Evolutionary conservation across 2,329 filamentous ascomycete genomes (phyloP), one percentile per base, ranked within the genome.

Genomic region (Venturia pyrina): DNA sequence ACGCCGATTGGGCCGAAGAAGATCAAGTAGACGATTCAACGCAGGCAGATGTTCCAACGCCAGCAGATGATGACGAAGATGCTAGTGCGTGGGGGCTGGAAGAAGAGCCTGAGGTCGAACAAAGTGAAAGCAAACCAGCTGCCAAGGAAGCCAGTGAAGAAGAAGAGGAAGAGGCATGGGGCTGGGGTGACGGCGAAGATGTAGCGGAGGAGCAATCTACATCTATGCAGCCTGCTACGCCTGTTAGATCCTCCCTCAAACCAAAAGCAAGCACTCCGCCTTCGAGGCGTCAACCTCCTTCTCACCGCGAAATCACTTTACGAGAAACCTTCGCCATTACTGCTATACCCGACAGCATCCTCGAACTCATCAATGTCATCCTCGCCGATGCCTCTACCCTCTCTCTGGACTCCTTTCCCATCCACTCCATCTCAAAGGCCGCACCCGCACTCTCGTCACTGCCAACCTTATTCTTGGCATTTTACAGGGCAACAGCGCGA

Each of bases 321-420:
- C 89, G 83, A 68, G 95, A 99, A 77, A 89, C 84, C 1, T 99
- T 96, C 75, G 90, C 87, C 67, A 89, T 96, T 63, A 97, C 93
- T 0, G 89, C 89, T 2, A 89, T 97, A 74, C 93, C 95, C 0
- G 88, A 91, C 68, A 85, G 87, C 4, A 86, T 98, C 15, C 80
- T 93, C 24, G 81, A 85, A 21, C 81, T 90, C 37, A 85, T 93
- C 64, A 78, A 81, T 84, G 68, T 78, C 61, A 74, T 79, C 8
- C 72, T 82, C 67, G 68, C 73, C 57, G 76, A 81, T 66, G 76
- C 81, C 50, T 71, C 84, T 11, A 81, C 79, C 0, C 77, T 93
- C 60, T 85, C 85, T 32, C 72, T 81, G 50, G 76, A 84, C 69
- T 70, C 74, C 0, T 75, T 78, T 44, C 70, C 75, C 24, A 71